Evolutionary conservation across 805 yeast species (phyloP), one percentile per base, ranked within the genome.

Genomic region (Wickerhamiella nectarea): DNA sequence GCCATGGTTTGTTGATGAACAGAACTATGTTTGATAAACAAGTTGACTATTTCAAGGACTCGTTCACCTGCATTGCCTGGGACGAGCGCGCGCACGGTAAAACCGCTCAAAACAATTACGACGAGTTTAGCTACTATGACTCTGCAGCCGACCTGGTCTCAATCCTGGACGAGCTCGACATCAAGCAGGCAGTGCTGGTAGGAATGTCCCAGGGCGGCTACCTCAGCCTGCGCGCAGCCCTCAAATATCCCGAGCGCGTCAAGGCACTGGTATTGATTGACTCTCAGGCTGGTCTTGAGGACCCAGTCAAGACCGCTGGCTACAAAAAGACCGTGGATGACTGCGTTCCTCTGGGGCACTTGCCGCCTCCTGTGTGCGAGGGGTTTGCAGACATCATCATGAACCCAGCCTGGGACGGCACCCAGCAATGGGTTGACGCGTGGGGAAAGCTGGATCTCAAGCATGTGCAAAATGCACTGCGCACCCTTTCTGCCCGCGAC

Each of bases 141-240:
- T 21, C 33, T 33, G 43, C 43, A 12, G 38, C 43, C 4, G 43
- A 40, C 26, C 19, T 40, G 36, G 17, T 40, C 14, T 26, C 37
- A 2, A 34, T 40, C 12, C 25, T 40, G 14, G 43, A 40, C 25
- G 38, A 33, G 22, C 34, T 40, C 20, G n/a, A 25, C 2, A 40
- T 40, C 17, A 33, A 40, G 14, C 5, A 22, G 18, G 43, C 43
- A 9, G 21, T 40, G 8, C 26, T 40, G 10, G 38, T 29, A 1
- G 43, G 43, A 6, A 40, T 40, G 43, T 40, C 43, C 4, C 43
- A 40, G 20, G 43, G 43, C 9, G 43, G 43, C 6, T 40, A 17
- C 34, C 34, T 40, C 9, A 12, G 37, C 22, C 43, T 40, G 10
- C 21, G 43, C 6, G 43, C 43, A 6, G 38, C 43, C n/a, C 37